These are phyloP conservation scores for Clonostachys solani DNA, from an alignment of 2,329 filamentous ascomycete species.

Conservation along the genomic window DNA sequence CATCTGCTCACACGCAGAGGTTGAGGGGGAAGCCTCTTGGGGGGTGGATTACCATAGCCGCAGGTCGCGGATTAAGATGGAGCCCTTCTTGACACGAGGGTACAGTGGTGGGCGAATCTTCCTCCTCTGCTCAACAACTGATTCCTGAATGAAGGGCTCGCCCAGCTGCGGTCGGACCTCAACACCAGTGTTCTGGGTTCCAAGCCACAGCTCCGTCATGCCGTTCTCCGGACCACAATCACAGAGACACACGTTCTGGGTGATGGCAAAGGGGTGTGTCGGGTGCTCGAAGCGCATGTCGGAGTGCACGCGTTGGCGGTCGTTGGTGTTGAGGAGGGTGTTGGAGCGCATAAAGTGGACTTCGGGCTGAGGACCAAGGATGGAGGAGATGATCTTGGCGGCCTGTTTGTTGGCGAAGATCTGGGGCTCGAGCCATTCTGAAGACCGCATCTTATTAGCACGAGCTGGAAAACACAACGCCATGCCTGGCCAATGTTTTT, in stretches of 20 bases:
- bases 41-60: conserved; percentile 6
- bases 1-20: too few relatives aligned
- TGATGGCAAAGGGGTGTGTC: conserved; percentile 4
- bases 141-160: conserved; percentile 3
- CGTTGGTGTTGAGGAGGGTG: conserved; percentile 7
- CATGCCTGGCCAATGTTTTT: too few relatives aligned
- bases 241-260: conserved; percentile 1
- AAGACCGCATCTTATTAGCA: background rate
- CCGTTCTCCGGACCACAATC: conserved; percentile 8
- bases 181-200: conserved; percentile 4
- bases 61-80: conserved; percentile 8
- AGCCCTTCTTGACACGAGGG: conserved; percentile 8
- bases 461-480: too few relatives aligned
- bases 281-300: conserved; percentile 6
- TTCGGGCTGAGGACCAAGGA: conserved; percentile 12
- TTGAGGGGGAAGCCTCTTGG: too few relatives aligned
- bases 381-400: conserved; percentile 8
- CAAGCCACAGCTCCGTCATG: conserved; percentile 10
- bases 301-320: conserved; percentile 4
- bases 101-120: conserved; percentile 4
- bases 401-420: conserved; percentile 19
- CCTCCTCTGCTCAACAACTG: conserved; percentile 1
- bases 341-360: conserved; percentile 14
- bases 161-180: conserved; percentile 1
- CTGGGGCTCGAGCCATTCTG: conserved; percentile 14